Evolutionary conservation across 305 asterid species (phyloP), one percentile per base, ranked within the genome.

Genomic region (Vinca major): DNA sequence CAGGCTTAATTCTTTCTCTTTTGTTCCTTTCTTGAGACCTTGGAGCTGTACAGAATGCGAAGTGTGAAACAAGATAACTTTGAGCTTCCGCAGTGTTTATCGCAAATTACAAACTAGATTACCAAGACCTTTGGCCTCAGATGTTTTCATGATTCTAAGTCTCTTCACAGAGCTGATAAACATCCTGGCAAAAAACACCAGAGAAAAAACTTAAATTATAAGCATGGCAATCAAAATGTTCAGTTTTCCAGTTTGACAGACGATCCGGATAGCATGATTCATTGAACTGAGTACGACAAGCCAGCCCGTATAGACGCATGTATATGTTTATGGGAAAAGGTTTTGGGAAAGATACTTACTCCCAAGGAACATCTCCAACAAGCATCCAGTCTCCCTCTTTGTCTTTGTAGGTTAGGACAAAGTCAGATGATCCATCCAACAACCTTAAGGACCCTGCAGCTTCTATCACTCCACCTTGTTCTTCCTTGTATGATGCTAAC

Each of bases 301-400:
- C 33, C 39, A 47, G 11, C 16, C 16, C 36, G 1, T 41, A 4
- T 36, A 6, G 9, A 10, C 14, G 44, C 3, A 16, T 20, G 20
- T 12, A 9, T 47, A 45, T 14, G 37, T 33, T 6, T 8, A 36
- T 58, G 21, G 10, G 4, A 1, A 12, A 58, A 20, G 49, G 52
- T 16, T 53, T 11, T 53, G 50, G 13, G 54, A 60, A 48, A 60
- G 73, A 72, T 62, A 79, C 93, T 41, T 89, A 89, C 96, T 81
- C 88, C 94, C 96, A 90, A 19, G 97, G 96, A 73, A 88, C 96
- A 76, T 90, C 96, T 71, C 97, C 95, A 71, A 88, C 97, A 41
- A 90, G 95, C 97, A 90, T 88, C 95, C 95, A 86, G 44, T 90
- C 95, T 63, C 91, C 91, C 1, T 91, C 97, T 81, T 82, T 91